Evolutionary conservation across 176 grass and related monocot species (phyloP).

Genomic region (Secale cereale): DNA sequence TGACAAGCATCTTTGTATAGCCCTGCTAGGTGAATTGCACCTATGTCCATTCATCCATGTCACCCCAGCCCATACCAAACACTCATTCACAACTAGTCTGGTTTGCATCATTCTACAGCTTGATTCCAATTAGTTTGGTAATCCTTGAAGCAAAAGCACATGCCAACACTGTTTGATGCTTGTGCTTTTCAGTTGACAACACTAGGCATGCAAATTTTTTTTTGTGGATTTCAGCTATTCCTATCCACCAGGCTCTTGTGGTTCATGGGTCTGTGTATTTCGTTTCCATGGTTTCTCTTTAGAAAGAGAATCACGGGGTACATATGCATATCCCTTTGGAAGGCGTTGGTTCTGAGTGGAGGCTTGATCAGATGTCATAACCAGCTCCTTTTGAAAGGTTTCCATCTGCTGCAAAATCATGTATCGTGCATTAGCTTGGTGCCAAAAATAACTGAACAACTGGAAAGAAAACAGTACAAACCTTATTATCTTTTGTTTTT

Average conservation of each 20-base stretch:
- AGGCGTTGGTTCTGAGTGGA: constrained; percentile 86
- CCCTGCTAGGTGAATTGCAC: constrained; percentile 28
- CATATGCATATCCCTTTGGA: constrained; percentile 88
- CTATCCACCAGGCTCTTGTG: constrained; percentile 82
- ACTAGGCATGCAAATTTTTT: constrained; percentile 17
- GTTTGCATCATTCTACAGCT: constrained; percentile 46
- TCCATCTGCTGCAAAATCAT: constrained; percentile 53
- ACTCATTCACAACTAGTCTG: constrained; percentile 30
- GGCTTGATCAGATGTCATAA: constrained; percentile 96
- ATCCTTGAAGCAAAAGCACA: constrained; percentile 25
- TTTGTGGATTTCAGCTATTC: constrained; percentile 26
- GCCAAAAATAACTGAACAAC: constrained; percentile 2
- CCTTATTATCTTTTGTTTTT: constrained; percentile 66
- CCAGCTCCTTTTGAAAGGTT: constrained; percentile 75
- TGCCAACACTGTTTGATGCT: constrained; percentile 2
- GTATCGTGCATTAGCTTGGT: constrained; percentile 22
- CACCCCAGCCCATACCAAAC: constrained; percentile 22
- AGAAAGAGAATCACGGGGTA: constrained; percentile 82
- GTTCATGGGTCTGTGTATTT: constrained; percentile 52
- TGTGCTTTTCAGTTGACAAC: constrained; percentile 15
- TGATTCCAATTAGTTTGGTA: constrained; percentile 32
- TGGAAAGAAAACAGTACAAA: constrained; percentile 30
- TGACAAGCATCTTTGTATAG: constrained; percentile 35
- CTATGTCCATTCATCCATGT: constrained; percentile 23
- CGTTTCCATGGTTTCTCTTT: constrained; percentile 67